Percentiles rank a stretch among this genome's conserved stretches.
Conservation (phyloP, 2,329 filamentous ascomycete species). For the Trichophyton mentagrophytes region DNA sequence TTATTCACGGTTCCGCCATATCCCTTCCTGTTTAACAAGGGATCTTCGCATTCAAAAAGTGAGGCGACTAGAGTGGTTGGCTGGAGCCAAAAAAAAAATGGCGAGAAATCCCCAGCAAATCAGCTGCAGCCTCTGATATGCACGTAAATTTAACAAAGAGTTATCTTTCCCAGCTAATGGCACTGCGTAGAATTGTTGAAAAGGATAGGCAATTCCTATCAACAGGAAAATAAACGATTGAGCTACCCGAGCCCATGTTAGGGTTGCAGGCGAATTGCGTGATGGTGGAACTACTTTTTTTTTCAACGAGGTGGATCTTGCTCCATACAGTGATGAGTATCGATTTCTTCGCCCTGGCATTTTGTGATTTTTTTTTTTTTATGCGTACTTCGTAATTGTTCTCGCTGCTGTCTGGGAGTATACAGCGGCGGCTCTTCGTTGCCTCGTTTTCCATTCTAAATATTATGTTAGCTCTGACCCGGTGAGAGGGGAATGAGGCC, state of each 20-base stretch:
- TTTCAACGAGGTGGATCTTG: not conserved
- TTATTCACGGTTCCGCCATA: constrained; percentile 4
- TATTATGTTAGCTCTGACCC: not conserved
- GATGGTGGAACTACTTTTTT: constrained; percentile 2
- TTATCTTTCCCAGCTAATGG: not conserved
- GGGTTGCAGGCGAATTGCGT: constrained; percentile 1
- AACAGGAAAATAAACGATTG: not conserved
- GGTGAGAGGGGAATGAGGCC: no score
- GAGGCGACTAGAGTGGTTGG: constrained; percentile 4
- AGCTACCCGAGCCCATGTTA: not conserved
- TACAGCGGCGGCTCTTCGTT: not conserved
- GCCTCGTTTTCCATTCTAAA: not conserved
- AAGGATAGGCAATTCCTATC: not conserved
- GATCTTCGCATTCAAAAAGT: constrained; percentile 5
- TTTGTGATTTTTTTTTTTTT: not conserved
- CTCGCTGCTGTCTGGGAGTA: not conserved
- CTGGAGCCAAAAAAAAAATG: not conserved
- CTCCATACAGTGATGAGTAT: not conserved
- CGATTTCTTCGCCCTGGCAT: not conserved
- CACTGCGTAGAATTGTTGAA: not conserved
- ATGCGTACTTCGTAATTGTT: no score
- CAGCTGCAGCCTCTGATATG: not conserved
- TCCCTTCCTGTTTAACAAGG: constrained; percentile 5
- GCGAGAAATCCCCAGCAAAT: constrained; percentile 2
- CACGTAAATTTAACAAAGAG: not conserved